phyloP scores from a whole-genome alignment of 768 basidiomycete genomes.

The Vararia minispora region DNA sequence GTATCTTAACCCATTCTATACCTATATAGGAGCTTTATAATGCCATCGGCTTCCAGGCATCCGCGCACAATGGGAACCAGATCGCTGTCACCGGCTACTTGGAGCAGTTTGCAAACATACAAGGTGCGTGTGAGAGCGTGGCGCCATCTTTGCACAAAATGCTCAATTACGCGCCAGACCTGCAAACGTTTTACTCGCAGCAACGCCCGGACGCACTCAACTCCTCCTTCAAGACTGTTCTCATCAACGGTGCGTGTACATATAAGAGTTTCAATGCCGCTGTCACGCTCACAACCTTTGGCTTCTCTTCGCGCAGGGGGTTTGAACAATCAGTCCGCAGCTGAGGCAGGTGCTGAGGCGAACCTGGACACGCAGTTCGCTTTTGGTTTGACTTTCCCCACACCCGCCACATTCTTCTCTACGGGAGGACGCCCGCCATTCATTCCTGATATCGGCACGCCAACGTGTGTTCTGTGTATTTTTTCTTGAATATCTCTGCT shows the following conservation, averaged over 20 bases:
- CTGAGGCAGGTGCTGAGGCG: conserved; percentile 49
- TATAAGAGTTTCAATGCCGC: neutral
- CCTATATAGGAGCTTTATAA: conserved; percentile 29
- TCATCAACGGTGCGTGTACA: conserved; percentile 36
- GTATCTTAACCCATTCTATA: no score
- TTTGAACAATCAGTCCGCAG: conserved; percentile 42
- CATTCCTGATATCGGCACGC: conserved; percentile 31
- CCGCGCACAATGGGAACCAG: conserved; percentile 17
- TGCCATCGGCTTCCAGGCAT: conserved; percentile 18
- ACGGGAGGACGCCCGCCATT: conserved; percentile 55
- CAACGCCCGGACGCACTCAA: conserved; percentile 22
- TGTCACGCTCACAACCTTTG: neutral
- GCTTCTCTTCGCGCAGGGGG: conserved; percentile 27
- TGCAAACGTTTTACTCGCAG: conserved; percentile 21
- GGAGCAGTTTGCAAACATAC: conserved; percentile 21
- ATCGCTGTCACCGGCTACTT: conserved; percentile 26
- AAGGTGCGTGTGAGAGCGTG: no score
- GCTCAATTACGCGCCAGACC: no score
- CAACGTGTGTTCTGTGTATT: no score
- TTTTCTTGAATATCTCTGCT: no score
- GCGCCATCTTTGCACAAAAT: no score
- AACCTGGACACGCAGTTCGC: conserved; percentile 60
- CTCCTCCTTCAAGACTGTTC: conserved; percentile 40
- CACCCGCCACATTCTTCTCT: conserved; percentile 45
- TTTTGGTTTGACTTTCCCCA: conserved; percentile 54